Base-by-base conservation (phyloP, 768 basidiomycete genomes). In the Chalciporus sphaerocephalus region DNA sequence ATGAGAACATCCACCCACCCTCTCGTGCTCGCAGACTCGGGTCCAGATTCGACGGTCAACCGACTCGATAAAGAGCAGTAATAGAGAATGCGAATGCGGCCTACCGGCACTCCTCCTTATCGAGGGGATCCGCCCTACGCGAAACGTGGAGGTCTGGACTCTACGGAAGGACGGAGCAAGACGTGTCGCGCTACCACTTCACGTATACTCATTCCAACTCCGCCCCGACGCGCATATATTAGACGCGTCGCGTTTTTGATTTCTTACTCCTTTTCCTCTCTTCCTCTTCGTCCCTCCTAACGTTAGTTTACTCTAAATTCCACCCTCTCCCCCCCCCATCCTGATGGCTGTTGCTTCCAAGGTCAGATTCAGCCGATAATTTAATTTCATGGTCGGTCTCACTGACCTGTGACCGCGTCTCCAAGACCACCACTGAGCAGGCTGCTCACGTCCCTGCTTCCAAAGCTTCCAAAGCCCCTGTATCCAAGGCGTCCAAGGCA, bases 401-500 rank as follows among this genome's bases (percentile, higher is more conserved):
- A 12, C 12, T 16, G 6, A n/a, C 39, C 8, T 2, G 1, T 42
- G 33, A 11, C 41, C 12, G n/a, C 16, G 25, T 28, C n/a, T 22
- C 10, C 27, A 42, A 32, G 41, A 42, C 46, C 12, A 42, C 46
- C 12, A 41, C 39, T 23, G 20, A 15, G 28, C 20, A 17, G 5
- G 8, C 34, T 15, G 21, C 33, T 16, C 30, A 15, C 21, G 42
- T 43, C 25, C 70, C 75, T 36, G 57, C 61, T 32, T 66, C 64
- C 39, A 67, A 61, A 17, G 57, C 58, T 2, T 37, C 54, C 32
- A 67, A 66, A 48, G 54, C 59, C 5, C 64, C 62, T 12, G 58
- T 61, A 38, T 78, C 77, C 50, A 74, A 73, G 50, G 77, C 76
- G 37, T 66, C 66, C 60, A 80, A 80, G 62, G 78, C 76, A 39